These are phyloP conservation scores for Abrus precatorius DNA, from an alignment of 306 rosid species.

Conservation along the genomic window DNA sequence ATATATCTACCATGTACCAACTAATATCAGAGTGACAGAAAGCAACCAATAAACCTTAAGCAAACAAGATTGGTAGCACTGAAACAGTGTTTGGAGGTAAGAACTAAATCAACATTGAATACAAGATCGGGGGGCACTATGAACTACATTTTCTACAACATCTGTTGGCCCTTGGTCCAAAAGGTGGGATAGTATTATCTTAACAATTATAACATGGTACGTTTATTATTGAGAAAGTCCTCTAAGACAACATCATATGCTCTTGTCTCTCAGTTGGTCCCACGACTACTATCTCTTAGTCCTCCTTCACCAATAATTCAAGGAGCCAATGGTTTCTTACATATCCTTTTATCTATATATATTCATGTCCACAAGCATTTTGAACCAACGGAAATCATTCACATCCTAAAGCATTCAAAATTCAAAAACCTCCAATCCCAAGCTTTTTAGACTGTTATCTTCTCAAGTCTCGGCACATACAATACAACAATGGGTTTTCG, in stretches of 20 bases:
- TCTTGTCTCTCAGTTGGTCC: slow-evolving; percentile 1
- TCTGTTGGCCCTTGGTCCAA: too few relatives aligned
- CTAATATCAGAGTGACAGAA: too few relatives aligned
- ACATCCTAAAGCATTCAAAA: background rate
- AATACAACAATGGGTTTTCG: background rate
- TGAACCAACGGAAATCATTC: background rate
- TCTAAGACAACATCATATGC: background rate
- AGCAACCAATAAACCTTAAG: background rate
- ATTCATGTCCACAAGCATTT: background rate
- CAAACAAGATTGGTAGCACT: too few relatives aligned
- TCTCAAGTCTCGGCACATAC: background rate
- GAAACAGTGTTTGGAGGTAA: background rate
- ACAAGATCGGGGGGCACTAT: background rate
- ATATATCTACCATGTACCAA: background rate
- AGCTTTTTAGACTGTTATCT: background rate
- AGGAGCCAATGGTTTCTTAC: background rate
- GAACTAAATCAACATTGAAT: background rate
- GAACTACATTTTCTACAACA: background rate
- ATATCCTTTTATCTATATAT: background rate
- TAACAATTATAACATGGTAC: too few relatives aligned
- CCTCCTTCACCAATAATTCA: background rate
- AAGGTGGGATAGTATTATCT: too few relatives aligned
- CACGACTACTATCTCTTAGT: background rate
- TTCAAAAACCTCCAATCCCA: background rate
- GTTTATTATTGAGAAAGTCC: background rate